These are phyloP conservation scores for Rosellinia necatrix DNA, from an alignment of 2,329 filamentous ascomycete species.

Conservation along the genomic window DNA sequence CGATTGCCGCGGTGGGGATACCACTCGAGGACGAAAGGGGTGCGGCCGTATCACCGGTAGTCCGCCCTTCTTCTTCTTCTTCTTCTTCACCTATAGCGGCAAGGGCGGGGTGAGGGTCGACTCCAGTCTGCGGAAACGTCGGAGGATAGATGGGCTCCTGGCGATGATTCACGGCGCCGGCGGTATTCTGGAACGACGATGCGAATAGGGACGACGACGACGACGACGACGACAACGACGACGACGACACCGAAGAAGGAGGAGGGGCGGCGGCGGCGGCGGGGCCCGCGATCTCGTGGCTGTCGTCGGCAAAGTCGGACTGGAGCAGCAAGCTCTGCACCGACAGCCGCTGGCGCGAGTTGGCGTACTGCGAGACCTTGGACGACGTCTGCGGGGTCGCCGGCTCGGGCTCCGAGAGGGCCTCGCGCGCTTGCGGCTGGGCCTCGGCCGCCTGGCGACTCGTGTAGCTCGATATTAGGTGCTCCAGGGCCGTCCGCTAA, in stretches of 20 bases:
- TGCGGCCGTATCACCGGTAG: not conserved
- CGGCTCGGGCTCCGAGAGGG: constrained; percentile 29
- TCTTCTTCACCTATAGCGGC: too few relatives aligned
- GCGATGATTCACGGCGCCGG: too few relatives aligned
- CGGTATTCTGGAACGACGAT: too few relatives aligned
- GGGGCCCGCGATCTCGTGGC: constrained; percentile 38
- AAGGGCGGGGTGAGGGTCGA: too few relatives aligned
- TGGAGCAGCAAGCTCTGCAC: constrained; percentile 48
- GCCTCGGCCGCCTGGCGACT: constrained; percentile 26
- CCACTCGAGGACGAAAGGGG: not conserved
- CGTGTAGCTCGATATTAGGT: constrained; percentile 37
- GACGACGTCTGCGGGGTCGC: constrained; percentile 25
- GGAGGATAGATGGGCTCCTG: not conserved
- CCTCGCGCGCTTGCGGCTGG: constrained; percentile 20
- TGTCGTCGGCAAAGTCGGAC: constrained; percentile 47
- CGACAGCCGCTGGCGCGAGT: constrained; percentile 43
- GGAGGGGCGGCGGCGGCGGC: too few relatives aligned
- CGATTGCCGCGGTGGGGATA: too few relatives aligned
- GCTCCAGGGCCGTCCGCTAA: constrained; percentile 37
- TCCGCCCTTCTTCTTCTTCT: too few relatives aligned
- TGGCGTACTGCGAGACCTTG: constrained; percentile 39
- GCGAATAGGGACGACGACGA: too few relatives aligned
- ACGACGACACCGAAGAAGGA: too few relatives aligned
- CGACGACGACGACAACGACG: too few relatives aligned
- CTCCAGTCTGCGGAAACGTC: not conserved